Percentiles rank a stretch among this genome's conserved stretches.
Conservation (phyloP, 805 yeast genomes). For the Sugiyamaella floridensis region DNA sequence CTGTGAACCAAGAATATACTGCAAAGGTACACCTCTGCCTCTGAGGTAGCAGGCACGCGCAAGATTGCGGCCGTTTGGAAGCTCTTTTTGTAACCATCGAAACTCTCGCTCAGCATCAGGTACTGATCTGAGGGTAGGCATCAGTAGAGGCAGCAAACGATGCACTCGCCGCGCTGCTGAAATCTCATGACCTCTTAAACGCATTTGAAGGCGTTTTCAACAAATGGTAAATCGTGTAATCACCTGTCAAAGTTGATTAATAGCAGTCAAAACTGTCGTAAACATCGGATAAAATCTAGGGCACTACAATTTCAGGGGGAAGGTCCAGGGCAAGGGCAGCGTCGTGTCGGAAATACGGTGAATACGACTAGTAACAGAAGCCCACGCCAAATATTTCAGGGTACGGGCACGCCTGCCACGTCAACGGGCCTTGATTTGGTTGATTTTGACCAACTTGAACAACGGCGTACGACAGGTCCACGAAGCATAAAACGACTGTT, state of each 20-base stretch:
- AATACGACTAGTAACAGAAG: too few species aligned
- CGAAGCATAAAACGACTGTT: too few species aligned
- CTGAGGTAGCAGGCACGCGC: constrained; percentile 50
- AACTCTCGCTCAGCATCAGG: constrained; percentile 48
- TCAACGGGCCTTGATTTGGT: too few species aligned
- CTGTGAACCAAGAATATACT: constrained; percentile 76
- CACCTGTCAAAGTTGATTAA: too few species aligned
- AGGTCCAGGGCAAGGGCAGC: neutral
- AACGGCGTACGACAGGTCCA: too few species aligned
- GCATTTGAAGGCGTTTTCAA: neutral
- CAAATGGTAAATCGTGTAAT: neutral
- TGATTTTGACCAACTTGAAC: too few species aligned
- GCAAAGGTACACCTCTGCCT: constrained; percentile 58
- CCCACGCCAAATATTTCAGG: too few species aligned
- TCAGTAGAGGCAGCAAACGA: constrained; percentile 18
- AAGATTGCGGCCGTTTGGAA: constrained; percentile 39
- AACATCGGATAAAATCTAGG: neutral
- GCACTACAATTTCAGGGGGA: neutral
- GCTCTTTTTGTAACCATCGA: constrained; percentile 55
- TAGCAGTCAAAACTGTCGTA: neutral
- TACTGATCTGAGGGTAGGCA: constrained; percentile 20
- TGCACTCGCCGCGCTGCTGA: constrained; percentile 14
- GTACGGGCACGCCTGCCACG: too few species aligned
- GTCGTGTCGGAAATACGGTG: neutral
- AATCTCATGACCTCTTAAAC: neutral